Evolutionary conservation across 1,139 yeast genomes (phyloP), one percentile per base, ranked within the genome.

Genomic region (Waltiozyma sp.): DNA sequence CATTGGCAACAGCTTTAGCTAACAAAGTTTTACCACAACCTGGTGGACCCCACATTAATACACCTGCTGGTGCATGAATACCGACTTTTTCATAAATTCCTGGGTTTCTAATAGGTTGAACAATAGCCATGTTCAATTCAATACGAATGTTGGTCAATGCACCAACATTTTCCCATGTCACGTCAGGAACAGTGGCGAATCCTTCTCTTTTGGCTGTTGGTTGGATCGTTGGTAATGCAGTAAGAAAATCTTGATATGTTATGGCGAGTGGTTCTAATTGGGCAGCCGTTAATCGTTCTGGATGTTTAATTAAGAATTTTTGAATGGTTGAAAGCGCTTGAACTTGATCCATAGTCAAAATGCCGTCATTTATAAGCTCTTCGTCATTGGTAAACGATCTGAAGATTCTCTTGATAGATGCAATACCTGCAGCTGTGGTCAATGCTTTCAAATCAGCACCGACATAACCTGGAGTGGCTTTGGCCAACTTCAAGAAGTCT

Each of bases 121-220:
- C 98, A 50, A 91, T 88, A 18, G 97, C 95, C 91, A 89, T 88
- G 58, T 91, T 96, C 28, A 91, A 68, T 61, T 93, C 98, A 61
- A 86, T 81, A 52, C 98, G 72, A 33, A 88, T 80, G 15, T 75
- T 72, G 16, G 75, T 65, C 49, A 91, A 69, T 0, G 98, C 98
- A 46, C 99, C 99, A 34, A 91, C 95, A 58, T 82, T 86, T 8
- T 80, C 75, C 98, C 98, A 91, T 9, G 95, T 79, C 3, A 91
- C 96, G 61, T 91, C 97, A 0, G 99, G 99, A 11, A 93, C 95
- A 0, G 98, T 93, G 1, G 99, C 96, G 64, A 91, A 93, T 1
- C 98, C 98, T 68, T 91, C 99, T 61, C 99, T 80, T 59, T 89
- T 91, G 2, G 96, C 95, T 0, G 96, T 87, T 14, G 99, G 99